These are phyloP conservation scores for Prunus armeniaca DNA, from an alignment of 306 rosid genomes.

Conservation along the genomic window DNA sequence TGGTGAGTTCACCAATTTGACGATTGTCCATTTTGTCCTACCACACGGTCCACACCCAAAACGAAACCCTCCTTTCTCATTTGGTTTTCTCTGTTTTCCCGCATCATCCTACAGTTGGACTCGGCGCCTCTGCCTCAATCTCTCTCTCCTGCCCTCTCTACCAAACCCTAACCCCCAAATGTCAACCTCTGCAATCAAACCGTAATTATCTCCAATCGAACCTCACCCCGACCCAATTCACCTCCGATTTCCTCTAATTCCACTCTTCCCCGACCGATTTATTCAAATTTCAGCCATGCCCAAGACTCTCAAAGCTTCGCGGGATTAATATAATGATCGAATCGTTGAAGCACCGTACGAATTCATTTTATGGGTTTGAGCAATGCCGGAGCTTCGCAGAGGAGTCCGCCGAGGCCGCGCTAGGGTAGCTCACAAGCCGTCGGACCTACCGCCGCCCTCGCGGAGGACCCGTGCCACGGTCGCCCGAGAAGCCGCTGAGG, in stretches of 20 bases:
- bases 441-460: slow-evolving; percentile 42
- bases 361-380: slow-evolving; percentile 77
- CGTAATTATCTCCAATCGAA: slow-evolving; percentile 1
- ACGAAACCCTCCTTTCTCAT: background rate
- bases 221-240: background rate
- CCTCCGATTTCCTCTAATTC: background rate
- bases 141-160: background rate
- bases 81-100: background rate
- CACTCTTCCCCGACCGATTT: background rate
- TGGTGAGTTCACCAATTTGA: background rate
- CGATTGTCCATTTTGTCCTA: background rate
- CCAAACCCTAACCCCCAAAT: slow-evolving; percentile 16
- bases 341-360: slow-evolving; percentile 27
- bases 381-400: slow-evolving; percentile 91
- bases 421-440: slow-evolving; percentile 50
- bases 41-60: background rate
- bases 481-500: slow-evolving; percentile 51
- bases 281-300: slow-evolving; percentile 32
- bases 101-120: background rate
- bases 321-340: slow-evolving; percentile 63
- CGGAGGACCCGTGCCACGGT: slow-evolving; percentile 72
- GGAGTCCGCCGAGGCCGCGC: slow-evolving; percentile 76
- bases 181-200: background rate
- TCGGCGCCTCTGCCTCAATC: background rate
- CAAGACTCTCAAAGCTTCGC: slow-evolving; percentile 19